phyloP scores from a whole-genome alignment of 1,284 basidiomycete genomes.

The Ganoderma resinaceum region DNA sequence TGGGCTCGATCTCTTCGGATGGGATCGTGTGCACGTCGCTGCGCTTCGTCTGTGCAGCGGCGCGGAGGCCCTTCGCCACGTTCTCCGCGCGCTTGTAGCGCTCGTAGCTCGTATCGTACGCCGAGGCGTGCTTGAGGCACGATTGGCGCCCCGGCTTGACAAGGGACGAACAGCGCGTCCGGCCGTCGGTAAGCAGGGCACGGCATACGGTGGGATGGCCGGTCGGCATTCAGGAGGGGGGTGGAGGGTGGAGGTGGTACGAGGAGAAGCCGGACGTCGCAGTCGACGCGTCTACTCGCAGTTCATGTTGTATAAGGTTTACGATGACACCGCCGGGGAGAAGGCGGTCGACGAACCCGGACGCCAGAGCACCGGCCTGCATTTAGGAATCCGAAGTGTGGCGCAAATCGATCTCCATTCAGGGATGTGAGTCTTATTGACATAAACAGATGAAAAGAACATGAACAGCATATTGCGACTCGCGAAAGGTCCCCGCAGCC shows the following conservation, averaged over 20 bases:
- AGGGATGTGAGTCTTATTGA: background rate
- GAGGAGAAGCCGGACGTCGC: background rate
- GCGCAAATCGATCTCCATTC: background rate
- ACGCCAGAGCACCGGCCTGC: background rate
- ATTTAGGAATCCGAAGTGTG: background rate
- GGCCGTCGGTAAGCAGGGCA: background rate
- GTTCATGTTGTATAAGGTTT: constrained; percentile 1
- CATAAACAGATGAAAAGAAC: background rate
- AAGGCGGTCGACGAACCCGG: background rate
- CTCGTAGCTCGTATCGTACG: background rate
- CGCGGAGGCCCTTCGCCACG: background rate
- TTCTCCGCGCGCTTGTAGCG: constrained; percentile 5
- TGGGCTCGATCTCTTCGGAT: background rate
- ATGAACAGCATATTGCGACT: background rate
- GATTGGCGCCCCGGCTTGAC: background rate
- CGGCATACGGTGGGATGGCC: background rate
- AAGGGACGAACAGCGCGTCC: background rate
- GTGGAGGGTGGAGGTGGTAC: background rate
- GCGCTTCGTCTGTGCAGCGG: constrained; percentile 6
- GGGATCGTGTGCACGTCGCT: constrained; percentile 3
- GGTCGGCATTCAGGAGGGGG: background rate
- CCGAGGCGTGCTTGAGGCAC: background rate
- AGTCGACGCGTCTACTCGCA: background rate
- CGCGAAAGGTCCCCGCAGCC: background rate
- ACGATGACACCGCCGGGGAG: background rate